A percentile compares a stretch with the other conserved stretches of the same genome.
Conservation (phyloP, 2,329 filamentous ascomycete species). For the Cladophialophora chaetospira region DNA sequence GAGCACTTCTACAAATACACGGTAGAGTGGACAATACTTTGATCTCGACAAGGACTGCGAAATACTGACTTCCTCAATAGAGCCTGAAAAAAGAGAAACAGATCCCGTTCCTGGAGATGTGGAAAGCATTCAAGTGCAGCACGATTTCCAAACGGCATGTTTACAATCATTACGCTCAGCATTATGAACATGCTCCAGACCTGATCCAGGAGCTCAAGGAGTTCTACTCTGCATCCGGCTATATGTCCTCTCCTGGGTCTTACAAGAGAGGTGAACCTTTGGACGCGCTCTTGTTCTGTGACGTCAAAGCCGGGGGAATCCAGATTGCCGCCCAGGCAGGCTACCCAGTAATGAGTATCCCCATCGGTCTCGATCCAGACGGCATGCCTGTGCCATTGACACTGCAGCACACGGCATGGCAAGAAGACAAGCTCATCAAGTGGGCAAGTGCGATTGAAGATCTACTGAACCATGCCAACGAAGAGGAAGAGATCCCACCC, state of each 20-base stretch:
- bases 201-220: background rate
- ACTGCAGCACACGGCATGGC: slow-evolving; percentile 37
- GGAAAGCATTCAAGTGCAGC: background rate
- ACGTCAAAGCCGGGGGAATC: slow-evolving; percentile 36
- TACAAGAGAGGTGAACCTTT: slow-evolving; percentile 16
- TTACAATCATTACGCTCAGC: background rate
- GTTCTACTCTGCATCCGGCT: background rate
- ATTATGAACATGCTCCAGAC: background rate
- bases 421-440: slow-evolving; percentile 36
- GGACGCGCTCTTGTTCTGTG: slow-evolving; percentile 38
- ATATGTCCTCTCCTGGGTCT: background rate
- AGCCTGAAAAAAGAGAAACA: background rate
- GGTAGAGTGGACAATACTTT: too few species aligned
- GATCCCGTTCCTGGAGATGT: background rate
- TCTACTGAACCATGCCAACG: slow-evolving; percentile 24
- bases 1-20: too few species aligned
- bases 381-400: slow-evolving; percentile 34
- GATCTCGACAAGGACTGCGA: too few species aligned
- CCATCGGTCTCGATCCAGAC: slow-evolving; percentile 36
- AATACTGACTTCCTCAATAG: background rate
- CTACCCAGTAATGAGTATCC: slow-evolving; percentile 38
- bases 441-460: slow-evolving; percentile 40
- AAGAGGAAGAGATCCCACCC: background rate
- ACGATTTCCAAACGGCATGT: background rate
- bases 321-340: slow-evolving; percentile 40